Base-by-base conservation (phyloP, 495 filamentous ascomycete genomes). In the Massariosphaeria phaeospora region DNA sequence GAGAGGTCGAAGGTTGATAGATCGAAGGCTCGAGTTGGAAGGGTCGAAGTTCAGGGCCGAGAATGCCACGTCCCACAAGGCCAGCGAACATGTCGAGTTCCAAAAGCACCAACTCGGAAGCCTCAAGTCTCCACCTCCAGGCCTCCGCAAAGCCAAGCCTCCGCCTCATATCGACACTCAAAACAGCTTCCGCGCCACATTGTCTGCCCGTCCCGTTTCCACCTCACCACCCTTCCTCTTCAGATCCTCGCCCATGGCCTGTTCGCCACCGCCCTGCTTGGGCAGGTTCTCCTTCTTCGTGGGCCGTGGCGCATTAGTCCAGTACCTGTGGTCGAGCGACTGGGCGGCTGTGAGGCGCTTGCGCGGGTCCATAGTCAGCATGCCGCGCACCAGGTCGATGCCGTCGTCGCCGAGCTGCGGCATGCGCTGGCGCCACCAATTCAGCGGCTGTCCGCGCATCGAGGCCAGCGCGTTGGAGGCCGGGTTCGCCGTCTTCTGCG, bases 261-360 rank as follows among this genome's bases (percentile, higher is more conserved):
- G 79, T 7, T 80, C 80, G 42, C 78, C 84, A 40, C 74, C 74
- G 43, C 82, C 82, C 48, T 79, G 84, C 47, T 73, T 75, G 1
- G 94, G 94, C 44, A 97, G 74, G 63, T 91, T 77, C 66, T 91
- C 80, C 64, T 91, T 93, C 39, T 77, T 76, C 23, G 89, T 95
- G 7, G 94, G 91, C 59, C 78, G 79, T 5, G 94, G 94, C 13
- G 94, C 85, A 21, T 73, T 81, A 10, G 75, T 74, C 86, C 93
- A 99, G 86, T 89, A 99, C 47, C 74, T 72, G 69, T 96, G 90
- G 67, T 84, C 76, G 34, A 99, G 74, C 52, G 88, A 81, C 61
- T 88, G 76, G 31, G 79, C 70, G 1, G 89, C 86, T 1, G 84
- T 89, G 48, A 84, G 80, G 31, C 94, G 75, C 66, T 86, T 90